Conservation (phyloP, 2,329 filamentous ascomycete species). For the Blastomyces silverae region DNA sequence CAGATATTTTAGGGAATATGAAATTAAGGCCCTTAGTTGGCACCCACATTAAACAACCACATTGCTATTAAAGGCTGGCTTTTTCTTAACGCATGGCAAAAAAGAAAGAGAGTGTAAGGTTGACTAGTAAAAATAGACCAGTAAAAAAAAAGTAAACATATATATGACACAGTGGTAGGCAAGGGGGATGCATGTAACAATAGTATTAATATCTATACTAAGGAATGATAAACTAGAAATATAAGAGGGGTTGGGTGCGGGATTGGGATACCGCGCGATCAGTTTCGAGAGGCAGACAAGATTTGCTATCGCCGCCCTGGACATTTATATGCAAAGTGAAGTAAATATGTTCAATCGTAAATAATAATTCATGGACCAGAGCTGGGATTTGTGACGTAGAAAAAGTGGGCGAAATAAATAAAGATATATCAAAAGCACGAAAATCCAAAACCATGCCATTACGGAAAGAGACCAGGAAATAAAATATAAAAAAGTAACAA, state of each 20-base stretch:
- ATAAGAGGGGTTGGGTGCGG: neutral
- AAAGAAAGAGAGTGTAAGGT: neutral
- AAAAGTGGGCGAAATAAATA: neutral
- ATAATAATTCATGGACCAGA: neutral
- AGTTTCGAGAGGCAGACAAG: neutral
- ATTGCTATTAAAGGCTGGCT: too few species aligned
- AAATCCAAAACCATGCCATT: neutral
- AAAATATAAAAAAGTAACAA: neutral
- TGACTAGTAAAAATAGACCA: neutral
- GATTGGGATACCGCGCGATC: neutral
- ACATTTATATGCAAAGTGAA: neutral
- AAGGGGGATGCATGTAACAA: neutral
- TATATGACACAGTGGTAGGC: neutral
- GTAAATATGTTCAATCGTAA: constrained; percentile 8
- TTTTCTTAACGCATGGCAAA: too few species aligned
- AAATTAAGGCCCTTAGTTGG: neutral
- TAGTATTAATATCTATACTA: neutral
- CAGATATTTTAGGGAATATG: neutral
- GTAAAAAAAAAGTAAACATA: neutral
- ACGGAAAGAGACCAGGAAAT: neutral
- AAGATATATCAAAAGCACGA: neutral
- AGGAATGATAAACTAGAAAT: neutral
- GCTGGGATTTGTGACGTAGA: neutral
- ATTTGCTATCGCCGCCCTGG: neutral
- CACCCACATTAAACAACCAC: neutral